A percentile compares a stretch with the other conserved stretches of the same genome.
These are phyloP conservation scores for Patellaria atrata DNA, from an alignment of 495 filamentous ascomycete genomes.

Conservation along the genomic window DNA sequence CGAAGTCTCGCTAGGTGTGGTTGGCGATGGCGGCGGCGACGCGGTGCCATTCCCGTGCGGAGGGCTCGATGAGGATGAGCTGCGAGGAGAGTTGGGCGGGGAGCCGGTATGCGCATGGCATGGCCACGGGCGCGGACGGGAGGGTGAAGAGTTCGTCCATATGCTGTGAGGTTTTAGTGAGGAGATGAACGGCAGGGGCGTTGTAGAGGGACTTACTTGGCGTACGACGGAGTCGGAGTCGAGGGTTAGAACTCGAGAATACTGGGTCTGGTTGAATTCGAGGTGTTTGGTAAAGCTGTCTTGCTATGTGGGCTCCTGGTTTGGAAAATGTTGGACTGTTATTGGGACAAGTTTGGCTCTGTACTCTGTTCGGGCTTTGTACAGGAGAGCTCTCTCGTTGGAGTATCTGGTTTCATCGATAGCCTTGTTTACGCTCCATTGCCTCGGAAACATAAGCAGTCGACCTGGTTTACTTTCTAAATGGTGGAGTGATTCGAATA, in stretches of 20 bases:
- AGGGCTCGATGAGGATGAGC: slow-evolving; percentile 24
- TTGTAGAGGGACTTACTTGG: slow-evolving; percentile 3
- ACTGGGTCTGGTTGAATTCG: slow-evolving; percentile 23
- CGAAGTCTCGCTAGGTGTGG: slow-evolving; percentile 12
- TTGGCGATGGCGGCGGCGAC: slow-evolving; percentile 6
- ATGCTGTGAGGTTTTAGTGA: slow-evolving; percentile 4
- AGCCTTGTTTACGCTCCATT: slow-evolving; percentile 23
- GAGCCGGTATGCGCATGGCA: slow-evolving; percentile 28
- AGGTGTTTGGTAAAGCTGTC: slow-evolving; percentile 27
- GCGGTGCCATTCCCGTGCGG: slow-evolving; percentile 16
- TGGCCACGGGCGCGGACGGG: slow-evolving; percentile 23
- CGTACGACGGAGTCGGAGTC: slow-evolving; percentile 27
- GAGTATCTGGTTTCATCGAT: slow-evolving; percentile 9
- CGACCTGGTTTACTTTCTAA: slow-evolving; percentile 25
- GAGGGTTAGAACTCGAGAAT: slow-evolving; percentile 25
- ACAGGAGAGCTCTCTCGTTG: slow-evolving; percentile 20
- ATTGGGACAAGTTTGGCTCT: slow-evolving; percentile 24
- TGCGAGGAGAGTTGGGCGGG: slow-evolving; percentile 14
- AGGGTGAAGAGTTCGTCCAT: slow-evolving; percentile 30
- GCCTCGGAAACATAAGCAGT: slow-evolving; percentile 23
- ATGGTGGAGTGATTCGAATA: slow-evolving; percentile 24
- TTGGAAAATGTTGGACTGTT: background rate
- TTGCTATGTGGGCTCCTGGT: slow-evolving; percentile 15
- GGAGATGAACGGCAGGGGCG: background rate
- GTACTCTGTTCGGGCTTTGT: slow-evolving; percentile 21